Percentiles rank a stretch among this genome's conserved stretches.
Conservation (phyloP, 2,329 filamentous ascomycete genomes). For the Diaporthe longicolla region DNA sequence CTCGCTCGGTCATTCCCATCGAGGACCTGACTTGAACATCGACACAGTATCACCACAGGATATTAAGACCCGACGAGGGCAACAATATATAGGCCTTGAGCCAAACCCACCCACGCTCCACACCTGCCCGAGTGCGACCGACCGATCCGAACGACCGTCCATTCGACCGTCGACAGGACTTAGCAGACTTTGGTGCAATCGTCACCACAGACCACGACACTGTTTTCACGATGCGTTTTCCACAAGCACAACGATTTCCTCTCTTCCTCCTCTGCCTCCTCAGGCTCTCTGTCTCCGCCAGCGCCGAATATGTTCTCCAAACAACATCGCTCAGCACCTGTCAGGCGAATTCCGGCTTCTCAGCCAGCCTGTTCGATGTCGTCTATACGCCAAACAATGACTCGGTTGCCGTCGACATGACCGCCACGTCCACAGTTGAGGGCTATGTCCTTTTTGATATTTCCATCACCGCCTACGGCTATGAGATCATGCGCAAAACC, state of each 20-base stretch:
- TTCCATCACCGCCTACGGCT: constrained; percentile 81
- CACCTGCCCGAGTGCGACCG: constrained; percentile 13
- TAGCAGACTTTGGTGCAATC: constrained; percentile 1
- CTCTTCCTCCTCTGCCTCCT: constrained; percentile 34
- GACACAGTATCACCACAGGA: neutral
- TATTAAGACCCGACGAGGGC: constrained; percentile 18
- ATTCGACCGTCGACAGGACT: constrained; percentile 5
- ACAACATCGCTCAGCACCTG: constrained; percentile 79
- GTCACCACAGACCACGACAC: constrained; percentile 17
- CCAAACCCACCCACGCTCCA: constrained; percentile 19
- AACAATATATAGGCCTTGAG: constrained; percentile 23
- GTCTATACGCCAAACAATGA: constrained; percentile 76
- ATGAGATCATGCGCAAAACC: constrained; percentile 70
- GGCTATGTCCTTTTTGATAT: constrained; percentile 81
- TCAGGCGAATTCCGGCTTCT: constrained; percentile 82
- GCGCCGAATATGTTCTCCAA: constrained; percentile 47
- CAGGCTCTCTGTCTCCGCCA: constrained; percentile 43
- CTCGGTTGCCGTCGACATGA: constrained; percentile 76
- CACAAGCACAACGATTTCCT: constrained; percentile 31
- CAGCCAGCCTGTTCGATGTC: constrained; percentile 85
- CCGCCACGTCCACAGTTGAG: constrained; percentile 80
- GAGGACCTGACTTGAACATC: constrained; percentile 14
- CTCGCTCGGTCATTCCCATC: constrained; percentile 13
- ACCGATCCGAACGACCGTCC: constrained; percentile 7
- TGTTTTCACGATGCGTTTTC: constrained; percentile 37